phyloP scores from a whole-genome alignment of 495 filamentous ascomycete genomes.

The Penicillium crystallinum region DNA sequence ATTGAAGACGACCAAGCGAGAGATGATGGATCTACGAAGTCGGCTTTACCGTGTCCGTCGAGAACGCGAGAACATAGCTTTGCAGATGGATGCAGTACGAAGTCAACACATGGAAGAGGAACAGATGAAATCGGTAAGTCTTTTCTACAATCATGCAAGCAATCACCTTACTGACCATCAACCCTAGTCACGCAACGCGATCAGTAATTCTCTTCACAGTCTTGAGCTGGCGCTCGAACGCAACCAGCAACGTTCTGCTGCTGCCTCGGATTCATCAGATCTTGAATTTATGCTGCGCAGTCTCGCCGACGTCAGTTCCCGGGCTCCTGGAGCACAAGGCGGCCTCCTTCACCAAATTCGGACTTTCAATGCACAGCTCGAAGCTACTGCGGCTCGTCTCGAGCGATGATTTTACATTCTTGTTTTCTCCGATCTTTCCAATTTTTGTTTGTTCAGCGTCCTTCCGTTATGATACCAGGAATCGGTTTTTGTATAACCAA shows the following conservation, averaged over 20 bases:
- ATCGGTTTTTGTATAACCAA: neutral
- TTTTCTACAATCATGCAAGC: neutral
- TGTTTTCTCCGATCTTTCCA: neutral
- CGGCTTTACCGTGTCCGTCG: constrained; percentile 58
- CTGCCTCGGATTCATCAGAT: constrained; percentile 21
- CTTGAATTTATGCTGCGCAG: constrained; percentile 41
- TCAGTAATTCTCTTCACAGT: constrained; percentile 44
- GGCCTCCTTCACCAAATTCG: constrained; percentile 40
- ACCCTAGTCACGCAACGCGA: constrained; percentile 34
- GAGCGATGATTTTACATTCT: constrained; percentile 16
- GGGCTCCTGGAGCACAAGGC: constrained; percentile 33
- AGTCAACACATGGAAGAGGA: constrained; percentile 49
- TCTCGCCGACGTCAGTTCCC: constrained; percentile 38
- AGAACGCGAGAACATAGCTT: constrained; percentile 60
- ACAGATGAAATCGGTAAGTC: constrained; percentile 31
- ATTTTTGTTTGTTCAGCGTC: neutral
- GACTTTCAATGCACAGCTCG: constrained; percentile 42
- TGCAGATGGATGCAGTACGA: constrained; percentile 65
- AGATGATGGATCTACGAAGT: constrained; percentile 58
- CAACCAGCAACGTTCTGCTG: constrained; percentile 25
- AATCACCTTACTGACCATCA: constrained; percentile 8
- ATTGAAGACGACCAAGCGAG: constrained; percentile 57
- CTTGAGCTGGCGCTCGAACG: constrained; percentile 45
- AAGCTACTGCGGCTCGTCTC: constrained; percentile 29
- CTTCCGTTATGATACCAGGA: constrained; percentile 8